Evolutionary conservation across 805 yeast species (phyloP), one percentile per base, ranked within the genome.

Genomic region (Candida maesae): DNA sequence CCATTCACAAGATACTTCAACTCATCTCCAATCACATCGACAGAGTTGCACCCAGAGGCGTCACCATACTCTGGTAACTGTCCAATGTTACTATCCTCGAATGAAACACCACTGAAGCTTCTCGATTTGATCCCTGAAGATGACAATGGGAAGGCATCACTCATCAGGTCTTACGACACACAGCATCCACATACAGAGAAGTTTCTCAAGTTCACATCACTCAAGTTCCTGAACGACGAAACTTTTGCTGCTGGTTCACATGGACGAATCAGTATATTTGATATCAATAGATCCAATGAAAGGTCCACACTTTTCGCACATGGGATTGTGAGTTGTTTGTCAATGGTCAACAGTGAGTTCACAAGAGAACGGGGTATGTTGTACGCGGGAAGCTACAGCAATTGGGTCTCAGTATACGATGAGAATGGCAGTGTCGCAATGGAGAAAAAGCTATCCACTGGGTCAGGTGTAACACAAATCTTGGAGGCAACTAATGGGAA

Each of bases 61-160:
- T 60, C 69, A 0, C 39, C 66, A n/a, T 66, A 59, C 44, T 17
- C 37, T 3, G 56, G 52, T 0, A 26, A 36, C 4, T 47, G 47
- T 32, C 61, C 64, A 18, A 42, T 62, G 1, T 38, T 68, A 3
- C 37, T 63, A 0, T 58, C 65, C 0, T 57, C 59, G 2, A 52
- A 57, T 32, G 58, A 65, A 17, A 24, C 64, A 7, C 75, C 75
- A 0, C 38, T 70, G 24, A 68, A 61, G 38, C 38, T 68, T 24
- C 42, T 45, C 16, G 56, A 47, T 25, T 45, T 55, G 13, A 35
- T 47, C 13, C 59, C 54, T 4, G 38, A 31, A 5, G 44, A 32
- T 21, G 52, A 41, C 39, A 48, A 38, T 13, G 54, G 41, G 8
- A 44, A 41, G 19, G 20, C 46, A 9, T 30, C 29, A 3, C 24